Percentiles rank a stretch among this genome's conserved stretches.
These are phyloP conservation scores for Beauveria bassiana DNA, from an alignment of 2,329 filamentous ascomycete genomes.

Conservation along the genomic window DNA sequence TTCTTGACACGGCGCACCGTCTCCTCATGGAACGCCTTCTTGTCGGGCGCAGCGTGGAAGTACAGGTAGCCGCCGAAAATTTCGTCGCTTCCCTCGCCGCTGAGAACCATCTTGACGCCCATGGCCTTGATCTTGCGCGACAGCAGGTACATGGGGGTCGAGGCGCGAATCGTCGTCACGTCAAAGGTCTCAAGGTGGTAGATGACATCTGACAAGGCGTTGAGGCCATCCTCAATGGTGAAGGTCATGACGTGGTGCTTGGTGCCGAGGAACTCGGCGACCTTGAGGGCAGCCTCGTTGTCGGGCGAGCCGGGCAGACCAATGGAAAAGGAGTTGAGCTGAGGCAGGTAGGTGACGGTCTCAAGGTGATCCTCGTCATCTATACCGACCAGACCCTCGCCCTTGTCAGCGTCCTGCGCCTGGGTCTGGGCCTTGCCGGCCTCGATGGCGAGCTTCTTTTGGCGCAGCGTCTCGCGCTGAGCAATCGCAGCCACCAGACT, in stretches of 20 bases:
- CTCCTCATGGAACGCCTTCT: constrained; percentile 90
- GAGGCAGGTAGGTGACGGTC: constrained; percentile 83
- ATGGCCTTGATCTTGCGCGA: constrained; percentile 99
- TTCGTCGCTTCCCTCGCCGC: constrained; percentile 93
- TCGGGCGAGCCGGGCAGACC: constrained; percentile 90
- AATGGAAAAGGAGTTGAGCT: constrained; percentile 98
- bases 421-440: constrained; percentile 34
- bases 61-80: constrained; percentile 98
- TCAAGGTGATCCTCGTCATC: constrained; percentile 86
- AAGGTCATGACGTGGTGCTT: constrained; percentile 99
- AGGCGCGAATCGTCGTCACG: constrained; percentile 96
- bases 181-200: constrained; percentile 97
- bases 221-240: constrained; percentile 92
- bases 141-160: constrained; percentile 96
- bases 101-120: constrained; percentile 99
- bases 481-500: constrained; percentile 92
- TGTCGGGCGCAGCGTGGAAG: constrained; percentile 91
- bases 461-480: constrained; percentile 78
- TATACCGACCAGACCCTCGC: constrained; percentile 79
- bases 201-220: constrained; percentile 95
- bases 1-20: constrained; percentile 93
- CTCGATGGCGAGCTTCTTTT: constrained; percentile 57
- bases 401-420: constrained; percentile 48
- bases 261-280: constrained; percentile 93
- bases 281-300: constrained; percentile 82